Evolutionary conservation across 2,329 filamentous ascomycete genomes (phyloP).

Genomic region (Botryosphaeria dothidea): DNA sequence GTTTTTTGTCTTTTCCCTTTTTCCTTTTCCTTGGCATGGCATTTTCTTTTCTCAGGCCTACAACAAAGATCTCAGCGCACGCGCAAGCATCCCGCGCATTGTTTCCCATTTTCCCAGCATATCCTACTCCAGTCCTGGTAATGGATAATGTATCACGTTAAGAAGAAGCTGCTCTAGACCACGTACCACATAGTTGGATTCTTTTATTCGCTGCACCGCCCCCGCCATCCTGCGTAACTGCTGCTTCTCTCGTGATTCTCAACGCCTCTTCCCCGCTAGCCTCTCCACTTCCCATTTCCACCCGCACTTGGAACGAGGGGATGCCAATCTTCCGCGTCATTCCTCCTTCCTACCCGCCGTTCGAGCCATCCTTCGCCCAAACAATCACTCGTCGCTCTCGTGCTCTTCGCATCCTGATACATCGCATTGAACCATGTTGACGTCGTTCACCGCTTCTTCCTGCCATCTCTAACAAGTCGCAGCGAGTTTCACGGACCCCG

Average conservation of each 20-base stretch:
- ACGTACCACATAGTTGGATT: neutral
- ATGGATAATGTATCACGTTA: slow-evolving; percentile 13
- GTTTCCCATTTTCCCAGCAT: neutral
- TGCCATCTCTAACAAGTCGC: neutral
- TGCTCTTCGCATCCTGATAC: neutral
- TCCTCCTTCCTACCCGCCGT: neutral
- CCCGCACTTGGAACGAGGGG: neutral
- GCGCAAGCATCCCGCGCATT: neutral
- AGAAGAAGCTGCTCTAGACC: neutral
- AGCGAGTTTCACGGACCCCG: neutral
- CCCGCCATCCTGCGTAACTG: too few relatives aligned
- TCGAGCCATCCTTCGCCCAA: neutral
- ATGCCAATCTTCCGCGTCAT: neutral
- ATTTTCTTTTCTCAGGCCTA: neutral
- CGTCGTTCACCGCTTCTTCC: neutral
- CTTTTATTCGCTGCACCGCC: neutral
- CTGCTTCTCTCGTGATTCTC: neutral
- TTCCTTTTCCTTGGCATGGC: neutral
- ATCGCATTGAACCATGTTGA: neutral
- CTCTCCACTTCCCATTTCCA: neutral
- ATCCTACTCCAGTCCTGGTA: slow-evolving; percentile 1
- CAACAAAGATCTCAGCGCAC: slow-evolving; percentile 1
- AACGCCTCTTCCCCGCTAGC: neutral
- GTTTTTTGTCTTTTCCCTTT: neutral
- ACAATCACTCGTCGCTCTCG: neutral